These are phyloP conservation scores for Daldinia caldariorum DNA, from an alignment of 495 filamentous ascomycete species.

Conservation along the genomic window DNA sequence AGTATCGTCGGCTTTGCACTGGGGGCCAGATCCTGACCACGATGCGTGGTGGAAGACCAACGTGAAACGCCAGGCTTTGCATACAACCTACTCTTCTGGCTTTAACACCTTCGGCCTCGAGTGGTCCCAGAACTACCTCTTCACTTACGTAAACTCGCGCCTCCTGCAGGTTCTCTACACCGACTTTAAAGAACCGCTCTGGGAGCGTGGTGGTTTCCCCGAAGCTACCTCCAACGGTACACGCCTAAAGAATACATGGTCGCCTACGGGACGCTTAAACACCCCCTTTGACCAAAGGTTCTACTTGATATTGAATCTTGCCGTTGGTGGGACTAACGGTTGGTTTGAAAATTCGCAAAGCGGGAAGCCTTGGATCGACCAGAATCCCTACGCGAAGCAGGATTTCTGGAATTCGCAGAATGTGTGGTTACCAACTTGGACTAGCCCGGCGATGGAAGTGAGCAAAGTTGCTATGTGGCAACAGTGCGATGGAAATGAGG, in stretches of 20 bases:
- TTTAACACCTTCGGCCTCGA: conserved; percentile 83
- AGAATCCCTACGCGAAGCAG: conserved; percentile 66
- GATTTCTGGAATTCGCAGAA: conserved; percentile 78
- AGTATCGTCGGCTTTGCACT: conserved; percentile 81
- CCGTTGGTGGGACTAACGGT: conserved; percentile 83
- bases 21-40: conserved; percentile 70
- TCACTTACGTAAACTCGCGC: conserved; percentile 83
- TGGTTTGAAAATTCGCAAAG: conserved; percentile 78
- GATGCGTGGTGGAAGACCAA: conserved; percentile 83
- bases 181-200: conserved; percentile 77
- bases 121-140: conserved; percentile 89
- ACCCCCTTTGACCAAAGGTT: conserved; percentile 86
- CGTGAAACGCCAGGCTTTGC: conserved; percentile 76
- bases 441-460: conserved; percentile 72
- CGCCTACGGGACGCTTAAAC: conserved; percentile 65
- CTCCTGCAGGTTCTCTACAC: conserved; percentile 82
- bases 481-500: conserved; percentile 69
- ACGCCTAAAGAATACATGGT: conserved; percentile 72
- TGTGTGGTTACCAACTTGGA: conserved; percentile 81
- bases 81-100: conserved; percentile 73
- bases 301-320: conserved; percentile 83
- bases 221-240: conserved; percentile 74
- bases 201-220: conserved; percentile 79
- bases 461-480: conserved; percentile 83
- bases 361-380: conserved; percentile 84